Conservation (phyloP, 176 grass and related monocot genomes). For the Bothriochloa decipiens region DNA sequence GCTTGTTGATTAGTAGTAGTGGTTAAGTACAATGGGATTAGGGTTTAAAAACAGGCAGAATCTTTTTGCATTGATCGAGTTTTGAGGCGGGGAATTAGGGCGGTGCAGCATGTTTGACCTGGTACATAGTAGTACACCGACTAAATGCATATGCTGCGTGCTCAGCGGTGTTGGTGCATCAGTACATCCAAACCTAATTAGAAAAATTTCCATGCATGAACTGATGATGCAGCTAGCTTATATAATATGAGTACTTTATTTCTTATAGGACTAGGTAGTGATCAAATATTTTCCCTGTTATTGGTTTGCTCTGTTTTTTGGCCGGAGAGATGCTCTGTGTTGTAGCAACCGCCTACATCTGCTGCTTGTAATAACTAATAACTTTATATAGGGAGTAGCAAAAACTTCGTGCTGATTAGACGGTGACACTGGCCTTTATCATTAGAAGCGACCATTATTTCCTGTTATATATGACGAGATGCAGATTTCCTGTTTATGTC, state of each 20-base stretch:
- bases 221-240: neutral
- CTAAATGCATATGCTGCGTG: constrained; percentile 29
- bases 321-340: no score
- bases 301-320: neutral
- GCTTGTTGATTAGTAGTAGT: constrained; percentile 3
- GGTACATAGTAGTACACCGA: neutral
- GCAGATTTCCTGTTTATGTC: no score
- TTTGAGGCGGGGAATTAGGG: constrained; percentile 52
- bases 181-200: constrained; percentile 16
- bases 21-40: constrained; percentile 35
- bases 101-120: constrained; percentile 53
- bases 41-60: constrained; percentile 25
- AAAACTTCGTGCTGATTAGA: no score
- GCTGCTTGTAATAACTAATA: no score
- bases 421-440: no score
- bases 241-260: neutral
- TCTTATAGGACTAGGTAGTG: neutral
- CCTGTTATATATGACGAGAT: no score
- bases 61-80: constrained; percentile 41
- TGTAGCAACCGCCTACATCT: no score
- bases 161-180: neutral
- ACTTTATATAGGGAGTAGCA: no score
- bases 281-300: neutral
- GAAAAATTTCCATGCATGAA: constrained; percentile 17
- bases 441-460: no score